Evolutionary conservation across 2,329 filamentous ascomycete species (phyloP), one percentile per base, ranked within the genome.

Genomic region (Ceratocystis diversiconidia): DNA sequence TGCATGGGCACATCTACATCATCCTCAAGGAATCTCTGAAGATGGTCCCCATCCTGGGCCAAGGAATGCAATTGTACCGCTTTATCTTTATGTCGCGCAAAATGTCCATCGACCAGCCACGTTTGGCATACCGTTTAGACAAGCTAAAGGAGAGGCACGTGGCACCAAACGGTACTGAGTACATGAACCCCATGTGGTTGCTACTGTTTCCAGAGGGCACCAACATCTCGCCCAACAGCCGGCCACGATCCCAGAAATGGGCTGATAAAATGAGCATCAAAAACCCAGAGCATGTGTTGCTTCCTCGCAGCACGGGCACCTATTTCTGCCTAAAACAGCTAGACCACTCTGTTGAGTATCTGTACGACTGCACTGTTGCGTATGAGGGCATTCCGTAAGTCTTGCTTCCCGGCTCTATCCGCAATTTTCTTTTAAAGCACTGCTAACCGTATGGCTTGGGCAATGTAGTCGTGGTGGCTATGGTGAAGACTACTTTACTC

Each of bases 1-100:
- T 90, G 83, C 88, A 94, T 71, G 90, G 91, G 10, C 87, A 90
- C 72, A 81, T 95, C 71, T 95, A 90, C 77, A 95, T 95, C 73
- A 92, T 95, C 71, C 78, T 95, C 63, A 95, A 95, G 72, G 89
- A 95, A 73, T 92, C 89, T 1, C 78, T 95, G 68, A 91, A 89
- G 73, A 86, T 85, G 70, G 85, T 95, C 17, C 90, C 90, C 1
- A 76, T 95, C 64, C 80, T 95, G 30, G 90, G 90, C 1, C 85
- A 84, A 73, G 89, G 88, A 17, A 92, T 91, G 80, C 85, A 88
- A 76, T 90, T 94, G 73, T 92, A 89, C 74, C 86, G 90, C 70
- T 95, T 95, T 79, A 91, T 95, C 72, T 95, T 95, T 76, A 84
- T 95, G 78, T 88, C 89, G n/a, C 82, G 90, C 65, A 94, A 94